Evolutionary conservation across 352 stramenopile genomes (phyloP), one percentile per base, ranked within the genome.

Genomic region (Pythium brassicae): DNA sequence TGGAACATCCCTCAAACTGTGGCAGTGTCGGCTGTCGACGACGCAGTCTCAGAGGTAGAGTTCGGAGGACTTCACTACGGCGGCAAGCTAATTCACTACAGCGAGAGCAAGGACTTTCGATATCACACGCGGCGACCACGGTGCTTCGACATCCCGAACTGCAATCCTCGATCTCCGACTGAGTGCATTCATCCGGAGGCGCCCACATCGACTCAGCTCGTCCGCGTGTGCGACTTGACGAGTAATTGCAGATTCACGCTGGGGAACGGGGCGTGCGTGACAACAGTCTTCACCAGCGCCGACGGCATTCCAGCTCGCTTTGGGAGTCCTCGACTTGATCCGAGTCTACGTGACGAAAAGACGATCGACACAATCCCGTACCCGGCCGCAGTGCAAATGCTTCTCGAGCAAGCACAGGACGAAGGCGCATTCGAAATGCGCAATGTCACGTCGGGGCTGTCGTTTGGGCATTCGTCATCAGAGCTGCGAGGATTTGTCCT

Each of bases 91-190:
- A 26, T 87, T 0, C 82, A 90, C 44, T 86, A 74, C 49, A 73
- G 68, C 0, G 60, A 64, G 19, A 92, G 82, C 34, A 67, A 65
- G 25, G 82, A 92, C 51, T 68, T 77, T 11, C 63, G 79, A 12
- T 92, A 92, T 40, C 70, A 84, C 43, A 87, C 82, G 10, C 63
- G 70, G 0, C 74, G 76, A 2, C 82, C 79, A 2, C 56, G 57
- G n/a, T 92, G 82, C 53, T 87, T 81, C 46, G 67, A 86, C n/a
- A 20, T 90, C 0, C 53, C 63, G 4, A 76, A 74, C 7, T 92
- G 82, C 39, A 68, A 86, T 22, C 64, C 65, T 19, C 14, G 59
- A 17, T 45, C 74, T 15, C 15, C 55, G 3, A 61, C 39, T 1
- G 37, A 50, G 1, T 89, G 78, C 56, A 49, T 87, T 12, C 17